Evolutionary conservation across 805 yeast genomes (phyloP), one percentile per base, ranked within the genome.

Genomic region (Candida insectalens): DNA sequence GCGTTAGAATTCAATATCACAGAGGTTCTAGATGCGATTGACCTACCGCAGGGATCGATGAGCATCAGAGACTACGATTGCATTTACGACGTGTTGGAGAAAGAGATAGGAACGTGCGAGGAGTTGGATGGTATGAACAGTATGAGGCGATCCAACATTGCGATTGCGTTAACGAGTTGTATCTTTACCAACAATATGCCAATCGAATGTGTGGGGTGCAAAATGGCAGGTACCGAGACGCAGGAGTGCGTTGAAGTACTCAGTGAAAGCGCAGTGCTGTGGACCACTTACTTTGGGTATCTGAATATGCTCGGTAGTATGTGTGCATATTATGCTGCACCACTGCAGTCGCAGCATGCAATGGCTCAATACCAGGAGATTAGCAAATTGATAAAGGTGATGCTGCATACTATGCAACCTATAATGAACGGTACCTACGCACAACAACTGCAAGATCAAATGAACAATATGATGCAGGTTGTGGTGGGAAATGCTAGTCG

Each of bases 221-320:
- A 9, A 1, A 15, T 26, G 10, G 12, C 17, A 18, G 20, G 30
- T 19, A n/a, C 16, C 4, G 13, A 9, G 4, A 13, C 30, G 3
- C 33, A 40, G 7, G 19, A 25, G 12, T 46, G 51, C 33, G 34
- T 46, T 10, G 30, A 30, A 3, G 4, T 7, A 2, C 5, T 46
- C 3, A 36, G 36, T 6, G 21, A 19, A 9, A 31, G 35, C 13
- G 17, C 33, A 1, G 36, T 30, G 14, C 27, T 37, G 19, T 46
- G 51, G 51, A 46, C 48, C 1, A 40, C 51, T 4, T 46, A 41
- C 27, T 43, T 41, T 30, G 50, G 51, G 3, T 46, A 46, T 19
- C 28, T 41, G 19, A 37, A 35, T 31, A 8, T 28, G 6, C 19
- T 39, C 5, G 48, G 40, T 8, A 25, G 27, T 8, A 23, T 45